These are phyloP conservation scores for Lasiosphaeriaceae sp. DNA, from an alignment of 495 filamentous ascomycete species.

Conservation along the genomic window DNA sequence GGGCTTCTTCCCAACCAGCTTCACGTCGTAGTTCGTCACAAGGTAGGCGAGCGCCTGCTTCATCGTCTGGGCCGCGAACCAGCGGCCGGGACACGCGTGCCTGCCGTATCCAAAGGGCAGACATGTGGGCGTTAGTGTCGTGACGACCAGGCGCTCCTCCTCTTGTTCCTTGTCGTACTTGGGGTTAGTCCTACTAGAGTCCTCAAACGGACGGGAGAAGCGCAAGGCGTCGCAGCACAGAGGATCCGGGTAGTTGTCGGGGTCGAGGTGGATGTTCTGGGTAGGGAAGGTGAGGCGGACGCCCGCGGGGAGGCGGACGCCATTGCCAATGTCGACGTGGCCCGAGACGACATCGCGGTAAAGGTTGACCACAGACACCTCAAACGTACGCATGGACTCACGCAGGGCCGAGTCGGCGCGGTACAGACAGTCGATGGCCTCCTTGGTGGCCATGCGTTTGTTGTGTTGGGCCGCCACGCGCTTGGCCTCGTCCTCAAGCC, in stretches of 20 bases:
- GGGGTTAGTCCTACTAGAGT: no score
- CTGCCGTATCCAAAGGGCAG: neutral
- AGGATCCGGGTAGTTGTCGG: neutral
- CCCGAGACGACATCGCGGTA: neutral
- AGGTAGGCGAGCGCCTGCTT: slow-evolving; percentile 1
- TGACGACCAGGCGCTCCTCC: neutral
- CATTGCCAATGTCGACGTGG: neutral
- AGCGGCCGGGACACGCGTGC: neutral
- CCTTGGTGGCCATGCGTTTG: neutral
- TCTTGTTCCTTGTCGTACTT: neutral
- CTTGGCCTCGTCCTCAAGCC: neutral
- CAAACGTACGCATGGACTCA: neutral
- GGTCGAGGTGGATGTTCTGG: neutral
- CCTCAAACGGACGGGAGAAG: neutral
- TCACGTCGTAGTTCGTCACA: neutral
- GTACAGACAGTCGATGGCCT: neutral
- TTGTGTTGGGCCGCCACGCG: neutral
- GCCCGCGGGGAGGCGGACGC: neutral
- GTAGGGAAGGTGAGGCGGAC: neutral
- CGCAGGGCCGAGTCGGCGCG: slow-evolving; percentile 1
- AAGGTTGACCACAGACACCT: neutral
- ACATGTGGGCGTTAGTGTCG: neutral
- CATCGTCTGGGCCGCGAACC: neutral
- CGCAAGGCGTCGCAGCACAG: neutral
- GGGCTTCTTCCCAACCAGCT: neutral